These are phyloP conservation scores for Cucurbita moschata DNA, from an alignment of 306 rosid species.

Conservation along the genomic window DNA sequence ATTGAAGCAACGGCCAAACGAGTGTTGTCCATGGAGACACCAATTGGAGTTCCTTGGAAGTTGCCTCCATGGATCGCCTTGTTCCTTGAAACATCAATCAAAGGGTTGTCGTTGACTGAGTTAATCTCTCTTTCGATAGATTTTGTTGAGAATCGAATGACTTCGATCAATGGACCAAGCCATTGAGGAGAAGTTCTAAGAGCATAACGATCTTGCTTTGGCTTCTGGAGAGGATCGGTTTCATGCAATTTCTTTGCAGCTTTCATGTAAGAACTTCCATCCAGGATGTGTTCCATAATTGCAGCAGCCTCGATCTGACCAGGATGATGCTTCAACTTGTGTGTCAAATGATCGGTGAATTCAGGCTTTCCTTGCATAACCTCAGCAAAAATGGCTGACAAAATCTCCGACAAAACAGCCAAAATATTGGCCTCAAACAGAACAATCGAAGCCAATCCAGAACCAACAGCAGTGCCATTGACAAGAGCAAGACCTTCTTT, in stretches of 20 bases:
- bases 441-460: background rate
- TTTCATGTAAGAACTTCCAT: too few species aligned
- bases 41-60: slow-evolving; percentile 90
- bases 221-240: background rate
- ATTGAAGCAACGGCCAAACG: slow-evolving; percentile 75
- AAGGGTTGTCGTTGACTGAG: background rate
- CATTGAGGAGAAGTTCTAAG: slow-evolving; percentile 88
- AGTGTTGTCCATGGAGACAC: slow-evolving; percentile 88
- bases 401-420: too few species aligned
- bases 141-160: slow-evolving; percentile 4
- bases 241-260: slow-evolving; percentile 42
- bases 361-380: too few species aligned
- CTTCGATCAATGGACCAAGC: slow-evolving; percentile 85
- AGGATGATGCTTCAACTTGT: too few species aligned
- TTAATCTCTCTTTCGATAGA: too few species aligned
- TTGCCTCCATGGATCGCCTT: slow-evolving; percentile 95
- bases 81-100: slow-evolving; percentile 88
- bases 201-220: slow-evolving; percentile 16
- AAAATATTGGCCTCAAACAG: too few species aligned
- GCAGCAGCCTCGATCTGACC: too few species aligned
- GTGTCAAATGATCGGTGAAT: too few species aligned
- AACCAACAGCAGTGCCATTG: background rate
- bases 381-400: too few species aligned
- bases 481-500: slow-evolving; percentile 68
- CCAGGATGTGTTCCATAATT: too few species aligned